phyloP scores from a whole-genome alignment of 345 rosid genomes.

The Populus deltoides region DNA sequence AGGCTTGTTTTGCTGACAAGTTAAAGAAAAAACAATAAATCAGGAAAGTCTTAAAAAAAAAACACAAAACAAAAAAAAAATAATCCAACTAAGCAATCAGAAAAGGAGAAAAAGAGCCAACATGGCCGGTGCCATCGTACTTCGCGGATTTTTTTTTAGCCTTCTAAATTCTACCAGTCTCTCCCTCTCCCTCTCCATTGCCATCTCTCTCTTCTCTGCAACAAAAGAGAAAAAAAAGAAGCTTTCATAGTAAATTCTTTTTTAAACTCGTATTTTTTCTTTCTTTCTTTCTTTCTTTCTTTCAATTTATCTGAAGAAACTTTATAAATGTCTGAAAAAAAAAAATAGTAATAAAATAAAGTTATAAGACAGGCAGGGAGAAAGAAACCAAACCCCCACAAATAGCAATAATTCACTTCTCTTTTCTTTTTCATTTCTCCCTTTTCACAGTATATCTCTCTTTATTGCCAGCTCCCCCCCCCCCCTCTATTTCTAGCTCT shows the following conservation, averaged over 20 bases:
- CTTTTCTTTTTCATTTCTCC: background rate
- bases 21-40: background rate
- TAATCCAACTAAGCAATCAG: background rate
- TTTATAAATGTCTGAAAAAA: background rate
- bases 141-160: constrained; percentile 36
- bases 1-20: background rate
- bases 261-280: background rate
- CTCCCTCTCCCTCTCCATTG: background rate
- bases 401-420: constrained; percentile 39
- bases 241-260: background rate
- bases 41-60: too few relatives aligned
- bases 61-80: too few relatives aligned
- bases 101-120: background rate
- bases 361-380: constrained; percentile 15
- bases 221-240: background rate
- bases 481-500: constrained; percentile 24
- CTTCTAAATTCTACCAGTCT: constrained; percentile 2
- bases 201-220: constrained; percentile 4
- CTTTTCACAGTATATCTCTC: constrained; percentile 8
- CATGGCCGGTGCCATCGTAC: constrained; percentile 44
- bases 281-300: background rate
- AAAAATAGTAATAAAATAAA: background rate
- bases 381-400: constrained; percentile 29
- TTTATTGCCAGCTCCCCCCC: constrained; percentile 25
- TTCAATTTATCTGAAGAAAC: background rate